These are phyloP conservation scores for Rhizophagus clarus DNA, from an alignment of 192 early-diverging fungal species.

Conservation along the genomic window DNA sequence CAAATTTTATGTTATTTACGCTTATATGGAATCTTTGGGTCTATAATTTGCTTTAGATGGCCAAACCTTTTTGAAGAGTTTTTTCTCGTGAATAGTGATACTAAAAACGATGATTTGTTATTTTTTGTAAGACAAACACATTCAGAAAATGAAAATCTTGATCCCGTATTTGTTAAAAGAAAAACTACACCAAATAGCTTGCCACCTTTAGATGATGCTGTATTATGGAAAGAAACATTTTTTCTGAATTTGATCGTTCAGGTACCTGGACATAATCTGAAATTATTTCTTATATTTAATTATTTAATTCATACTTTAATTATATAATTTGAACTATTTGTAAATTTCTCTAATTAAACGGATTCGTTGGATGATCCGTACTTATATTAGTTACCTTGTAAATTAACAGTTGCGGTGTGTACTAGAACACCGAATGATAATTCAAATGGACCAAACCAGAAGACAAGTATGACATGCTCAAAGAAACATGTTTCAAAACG, in stretches of 20 bases:
- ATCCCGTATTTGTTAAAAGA: slow-evolving; percentile 85
- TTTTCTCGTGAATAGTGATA: slow-evolving; percentile 70
- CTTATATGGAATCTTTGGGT: slow-evolving; percentile 15
- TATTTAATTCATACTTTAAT: background rate
- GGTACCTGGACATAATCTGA: slow-evolving; percentile 23
- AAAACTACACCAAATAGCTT: slow-evolving; percentile 61
- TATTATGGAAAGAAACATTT: slow-evolving; percentile 93
- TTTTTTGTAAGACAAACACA: slow-evolving; percentile 76
- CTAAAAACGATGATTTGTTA: slow-evolving; percentile 80
- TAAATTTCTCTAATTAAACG: background rate
- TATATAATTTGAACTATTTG: too few relatives aligned
- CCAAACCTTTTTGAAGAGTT: slow-evolving; percentile 66
- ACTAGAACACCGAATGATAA: slow-evolving; percentile 47
- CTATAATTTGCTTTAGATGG: slow-evolving; percentile 45
- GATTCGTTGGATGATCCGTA: background rate
- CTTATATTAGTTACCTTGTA: slow-evolving; percentile 68
- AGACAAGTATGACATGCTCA: slow-evolving; percentile 72
- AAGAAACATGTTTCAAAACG: slow-evolving; percentile 72
- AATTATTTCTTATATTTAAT: background rate
- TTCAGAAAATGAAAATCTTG: slow-evolving; percentile 47
- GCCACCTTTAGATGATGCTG: slow-evolving; percentile 67
- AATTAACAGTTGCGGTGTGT: slow-evolving; percentile 88
- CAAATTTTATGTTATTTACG: background rate
- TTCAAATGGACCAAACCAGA: slow-evolving; percentile 28
- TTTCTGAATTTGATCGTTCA: slow-evolving; percentile 91